phyloP scores from a whole-genome alignment of 192 early-diverging fungal species.

The Coemansia sp. region DNA sequence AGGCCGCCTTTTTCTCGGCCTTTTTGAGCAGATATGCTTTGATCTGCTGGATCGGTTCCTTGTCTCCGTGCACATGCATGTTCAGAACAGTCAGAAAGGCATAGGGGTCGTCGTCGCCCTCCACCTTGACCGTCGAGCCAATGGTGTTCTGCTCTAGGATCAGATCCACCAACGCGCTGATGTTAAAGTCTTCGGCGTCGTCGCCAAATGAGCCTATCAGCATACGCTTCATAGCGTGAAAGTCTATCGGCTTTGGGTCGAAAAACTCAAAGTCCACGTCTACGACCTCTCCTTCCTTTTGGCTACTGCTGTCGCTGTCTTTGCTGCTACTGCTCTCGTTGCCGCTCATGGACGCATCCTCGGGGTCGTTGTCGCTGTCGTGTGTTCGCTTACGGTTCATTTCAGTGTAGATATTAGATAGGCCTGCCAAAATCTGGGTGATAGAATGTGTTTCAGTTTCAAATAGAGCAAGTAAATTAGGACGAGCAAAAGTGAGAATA shows the following conservation, averaged over 20 bases:
- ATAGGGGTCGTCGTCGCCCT: conserved; percentile 76
- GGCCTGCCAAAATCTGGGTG: no score
- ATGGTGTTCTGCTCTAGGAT: conserved; percentile 71
- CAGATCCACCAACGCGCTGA: conserved; percentile 77
- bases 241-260: conserved; percentile 83
- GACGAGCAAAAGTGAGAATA: no score
- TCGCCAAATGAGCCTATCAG: conserved; percentile 72
- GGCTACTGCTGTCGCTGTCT: background rate
- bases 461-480: no score
- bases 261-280: conserved; percentile 97
- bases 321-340: conserved; percentile 6
- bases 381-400: conserved; percentile 27
- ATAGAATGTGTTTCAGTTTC: no score
- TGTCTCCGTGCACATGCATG: conserved; percentile 61
- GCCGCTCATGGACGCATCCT: background rate
- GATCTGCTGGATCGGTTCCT: conserved; percentile 51
- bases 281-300: conserved; percentile 43
- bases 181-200: conserved; percentile 69
- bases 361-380: conserved; percentile 4
- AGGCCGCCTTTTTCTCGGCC: conserved; percentile 6
- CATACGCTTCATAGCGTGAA: conserved; percentile 87
- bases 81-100: conserved; percentile 77
- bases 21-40: conserved; percentile 68
- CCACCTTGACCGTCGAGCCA: conserved; percentile 88
- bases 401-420: no score